phyloP scores from a whole-genome alignment of 164 flowering plant species.

The Stephania japonica region DNA sequence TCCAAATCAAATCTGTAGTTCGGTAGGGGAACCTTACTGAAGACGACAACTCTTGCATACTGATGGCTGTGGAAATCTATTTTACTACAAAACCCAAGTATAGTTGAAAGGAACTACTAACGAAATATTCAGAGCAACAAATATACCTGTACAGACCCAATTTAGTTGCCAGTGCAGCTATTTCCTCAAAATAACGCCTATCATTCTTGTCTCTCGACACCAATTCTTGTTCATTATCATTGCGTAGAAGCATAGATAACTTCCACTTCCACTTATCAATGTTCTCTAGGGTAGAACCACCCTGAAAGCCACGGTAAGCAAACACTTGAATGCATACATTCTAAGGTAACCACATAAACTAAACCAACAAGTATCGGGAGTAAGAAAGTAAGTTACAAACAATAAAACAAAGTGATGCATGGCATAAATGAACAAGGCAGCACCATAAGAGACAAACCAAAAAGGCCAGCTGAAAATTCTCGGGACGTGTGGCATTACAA shows the following conservation, averaged over 20 bases:
- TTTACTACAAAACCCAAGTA: conserved; percentile 8
- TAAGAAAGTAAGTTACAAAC: background rate
- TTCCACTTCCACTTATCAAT: conserved; percentile 71
- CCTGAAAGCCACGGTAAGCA: conserved; percentile 29
- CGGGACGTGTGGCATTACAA: background rate
- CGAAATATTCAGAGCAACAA: background rate
- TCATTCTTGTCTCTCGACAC: conserved; percentile 88
- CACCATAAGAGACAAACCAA: background rate
- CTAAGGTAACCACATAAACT: background rate
- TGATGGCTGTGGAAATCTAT: conserved; percentile 48
- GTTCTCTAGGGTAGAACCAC: conserved; percentile 36
- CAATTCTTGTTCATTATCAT: conserved; percentile 64
- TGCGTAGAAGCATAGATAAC: conserved; percentile 47
- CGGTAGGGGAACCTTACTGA: conserved; percentile 82
- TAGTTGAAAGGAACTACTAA: background rate
- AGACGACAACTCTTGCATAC: conserved; percentile 71
- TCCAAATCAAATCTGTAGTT: conserved; percentile 92
- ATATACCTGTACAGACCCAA: conserved; percentile 87
- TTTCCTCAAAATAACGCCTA: conserved; percentile 64
- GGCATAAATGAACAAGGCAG: background rate
- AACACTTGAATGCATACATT: background rate
- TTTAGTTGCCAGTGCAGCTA: conserved; percentile 64
- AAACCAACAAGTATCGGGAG: background rate
- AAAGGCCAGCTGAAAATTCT: background rate
- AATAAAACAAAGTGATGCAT: background rate